Evolutionary conservation across 768 basidiomycete genomes (phyloP).

Genomic region (Termitomyces sp.): DNA sequence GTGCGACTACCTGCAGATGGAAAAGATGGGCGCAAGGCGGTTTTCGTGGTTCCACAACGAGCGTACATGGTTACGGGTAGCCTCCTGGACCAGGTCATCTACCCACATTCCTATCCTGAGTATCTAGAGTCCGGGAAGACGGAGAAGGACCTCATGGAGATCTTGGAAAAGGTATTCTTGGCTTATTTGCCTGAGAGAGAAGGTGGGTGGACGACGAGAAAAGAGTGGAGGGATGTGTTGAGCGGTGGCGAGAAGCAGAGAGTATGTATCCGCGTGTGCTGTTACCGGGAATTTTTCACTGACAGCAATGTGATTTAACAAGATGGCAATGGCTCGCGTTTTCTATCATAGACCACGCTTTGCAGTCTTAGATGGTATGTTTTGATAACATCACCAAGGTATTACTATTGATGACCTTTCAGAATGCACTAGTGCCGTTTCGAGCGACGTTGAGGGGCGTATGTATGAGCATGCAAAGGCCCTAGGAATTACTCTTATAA

Average conservation of each 20-base stretch:
- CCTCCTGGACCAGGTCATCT: constrained; percentile 89
- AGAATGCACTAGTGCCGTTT: constrained; percentile 96
- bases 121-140: constrained; percentile 57
- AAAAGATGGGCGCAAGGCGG: constrained; percentile 39
- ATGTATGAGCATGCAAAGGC: constrained; percentile 95
- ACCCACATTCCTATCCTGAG: constrained; percentile 80
- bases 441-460: constrained; percentile 90
- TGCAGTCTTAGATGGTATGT: constrained; percentile 75
- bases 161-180: constrained; percentile 77
- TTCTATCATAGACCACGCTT: constrained; percentile 85
- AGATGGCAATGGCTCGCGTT: constrained; percentile 92
- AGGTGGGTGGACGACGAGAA: constrained; percentile 83
- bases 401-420: background rate
- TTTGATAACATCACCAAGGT: constrained; percentile 1
- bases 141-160: constrained; percentile 63
- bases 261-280: constrained; percentile 28
- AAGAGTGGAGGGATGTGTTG: constrained; percentile 95
- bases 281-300: background rate
- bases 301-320: background rate
- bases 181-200: constrained; percentile 82
- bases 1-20: constrained; percentile 27
- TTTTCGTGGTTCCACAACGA: constrained; percentile 89
- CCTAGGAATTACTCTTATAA: constrained; percentile 86
- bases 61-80: constrained; percentile 89
- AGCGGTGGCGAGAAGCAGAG: constrained; percentile 97